phyloP scores from a whole-genome alignment of 495 filamentous ascomycete genomes.

The Xylaria curta region DNA sequence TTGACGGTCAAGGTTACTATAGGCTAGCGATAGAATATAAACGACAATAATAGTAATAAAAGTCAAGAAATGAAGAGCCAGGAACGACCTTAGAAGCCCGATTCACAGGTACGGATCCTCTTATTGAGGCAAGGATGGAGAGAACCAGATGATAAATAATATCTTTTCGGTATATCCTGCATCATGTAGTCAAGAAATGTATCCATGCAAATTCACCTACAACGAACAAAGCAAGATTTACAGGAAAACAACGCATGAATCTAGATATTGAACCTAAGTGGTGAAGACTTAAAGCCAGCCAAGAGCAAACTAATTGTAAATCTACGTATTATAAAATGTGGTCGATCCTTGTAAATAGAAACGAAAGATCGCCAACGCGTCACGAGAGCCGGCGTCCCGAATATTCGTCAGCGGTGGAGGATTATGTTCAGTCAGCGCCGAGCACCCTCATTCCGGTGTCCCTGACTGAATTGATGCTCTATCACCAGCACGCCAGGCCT shows the following conservation, averaged over 20 bases:
- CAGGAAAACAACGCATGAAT: slow-evolving; percentile 1
- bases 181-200: not conserved
- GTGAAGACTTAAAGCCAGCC: not conserved
- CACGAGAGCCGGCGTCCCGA: not conserved
- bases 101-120: too few species aligned
- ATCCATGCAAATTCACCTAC: not conserved
- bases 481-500: not conserved
- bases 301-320: not conserved
- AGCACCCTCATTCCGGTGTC: not conserved
- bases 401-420: not conserved
- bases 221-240: not conserved
- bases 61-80: too few species aligned
- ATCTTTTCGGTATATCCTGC: not conserved
- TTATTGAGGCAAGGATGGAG: not conserved
- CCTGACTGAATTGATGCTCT: not conserved
- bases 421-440: not conserved
- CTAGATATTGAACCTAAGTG: not conserved
- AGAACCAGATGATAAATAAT: not conserved
- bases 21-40: too few species aligned
- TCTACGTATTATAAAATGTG: not conserved
- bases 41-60: too few species aligned
- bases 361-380: not conserved
- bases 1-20: too few species aligned
- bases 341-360: not conserved
- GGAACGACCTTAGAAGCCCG: too few species aligned